Conservation (phyloP, 2,329 filamentous ascomycete genomes). For the Clonostachys byssicola region DNA sequence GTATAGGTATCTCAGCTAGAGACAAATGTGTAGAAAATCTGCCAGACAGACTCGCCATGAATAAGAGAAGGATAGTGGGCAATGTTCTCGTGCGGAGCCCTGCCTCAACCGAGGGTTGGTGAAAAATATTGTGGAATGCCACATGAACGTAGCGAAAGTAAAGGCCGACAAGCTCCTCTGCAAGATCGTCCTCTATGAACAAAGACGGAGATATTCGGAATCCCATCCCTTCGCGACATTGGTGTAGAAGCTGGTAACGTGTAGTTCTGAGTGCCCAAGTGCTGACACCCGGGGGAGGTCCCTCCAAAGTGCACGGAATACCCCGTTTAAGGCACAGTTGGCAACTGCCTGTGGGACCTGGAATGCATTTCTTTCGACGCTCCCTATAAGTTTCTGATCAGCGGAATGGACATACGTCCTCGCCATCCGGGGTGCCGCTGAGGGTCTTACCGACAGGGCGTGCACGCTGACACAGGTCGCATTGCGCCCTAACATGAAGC, state of each 20-base stretch:
- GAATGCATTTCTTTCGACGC: not conserved
- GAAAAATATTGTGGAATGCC: constrained; percentile 25
- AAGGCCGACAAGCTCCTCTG: constrained; percentile 17
- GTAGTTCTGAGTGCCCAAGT: not conserved
- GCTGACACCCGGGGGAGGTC: not conserved
- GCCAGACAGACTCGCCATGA: constrained; percentile 16
- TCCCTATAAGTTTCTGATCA: not conserved
- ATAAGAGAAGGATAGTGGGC: constrained; percentile 12
- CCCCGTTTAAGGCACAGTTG: not conserved
- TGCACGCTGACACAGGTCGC: too few species aligned
- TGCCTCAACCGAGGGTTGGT: constrained; percentile 15
- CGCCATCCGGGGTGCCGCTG: too few species aligned
- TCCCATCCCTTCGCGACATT: not conserved
- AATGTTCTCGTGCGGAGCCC: constrained; percentile 12
- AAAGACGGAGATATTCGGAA: not conserved
- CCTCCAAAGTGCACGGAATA: not conserved
- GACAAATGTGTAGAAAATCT: constrained; percentile 13
- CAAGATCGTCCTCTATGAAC: constrained; percentile 7
- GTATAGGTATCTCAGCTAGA: constrained; percentile 10
- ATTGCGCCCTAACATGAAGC: too few species aligned
- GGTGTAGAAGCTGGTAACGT: not conserved
- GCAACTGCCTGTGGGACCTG: not conserved
- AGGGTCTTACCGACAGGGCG: too few species aligned
- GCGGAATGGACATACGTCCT: too few species aligned
- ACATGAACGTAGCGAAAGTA: constrained; percentile 27